phyloP scores from a whole-genome alignment of 768 basidiomycete genomes.

The Lyophyllum shimeji region DNA sequence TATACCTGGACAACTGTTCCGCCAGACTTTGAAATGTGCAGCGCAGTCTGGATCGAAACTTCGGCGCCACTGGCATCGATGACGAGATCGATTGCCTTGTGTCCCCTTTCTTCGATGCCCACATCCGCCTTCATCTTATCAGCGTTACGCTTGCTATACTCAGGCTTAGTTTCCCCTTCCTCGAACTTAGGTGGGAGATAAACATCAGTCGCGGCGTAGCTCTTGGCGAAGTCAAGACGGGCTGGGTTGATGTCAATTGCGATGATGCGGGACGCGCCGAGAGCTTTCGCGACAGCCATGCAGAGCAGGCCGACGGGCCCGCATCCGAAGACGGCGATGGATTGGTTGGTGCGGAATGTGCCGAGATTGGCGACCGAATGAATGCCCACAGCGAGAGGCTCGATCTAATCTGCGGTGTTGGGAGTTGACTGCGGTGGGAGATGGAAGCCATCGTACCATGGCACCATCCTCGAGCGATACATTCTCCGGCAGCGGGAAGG shows the following conservation, averaged over 20 bases:
- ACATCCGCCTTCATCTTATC: conserved; percentile 62
- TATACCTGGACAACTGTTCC: conserved; percentile 71
- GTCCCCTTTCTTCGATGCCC: conserved; percentile 69
- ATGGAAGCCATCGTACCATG: conserved; percentile 52
- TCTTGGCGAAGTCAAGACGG: conserved; percentile 84
- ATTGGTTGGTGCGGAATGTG: conserved; percentile 67
- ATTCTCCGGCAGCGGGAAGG: conserved; percentile 78
- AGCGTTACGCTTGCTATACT: conserved; percentile 75
- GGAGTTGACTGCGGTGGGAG: neutral
- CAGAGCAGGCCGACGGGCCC: conserved; percentile 87
- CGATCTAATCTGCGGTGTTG: conserved; percentile 56
- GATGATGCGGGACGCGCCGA: conserved; percentile 83
- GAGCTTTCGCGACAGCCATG: conserved; percentile 94
- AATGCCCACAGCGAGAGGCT: conserved; percentile 90
- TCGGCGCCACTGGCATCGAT: conserved; percentile 94
- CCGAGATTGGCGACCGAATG: conserved; percentile 85
- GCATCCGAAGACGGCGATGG: conserved; percentile 84
- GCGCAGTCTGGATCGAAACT: conserved; percentile 84
- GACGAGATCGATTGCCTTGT: conserved; percentile 76
- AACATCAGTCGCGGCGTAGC: conserved; percentile 78
- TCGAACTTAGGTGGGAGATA: conserved; percentile 62
- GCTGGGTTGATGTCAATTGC: conserved; percentile 77
- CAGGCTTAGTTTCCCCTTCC: conserved; percentile 63
- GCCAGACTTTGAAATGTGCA: conserved; percentile 73
- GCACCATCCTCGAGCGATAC: conserved; percentile 93